Percentiles rank a stretch among this genome's conserved stretches.
These are phyloP conservation scores for Phoma sp. DNA, from an alignment of 2,329 filamentous ascomycete species.

Conservation along the genomic window DNA sequence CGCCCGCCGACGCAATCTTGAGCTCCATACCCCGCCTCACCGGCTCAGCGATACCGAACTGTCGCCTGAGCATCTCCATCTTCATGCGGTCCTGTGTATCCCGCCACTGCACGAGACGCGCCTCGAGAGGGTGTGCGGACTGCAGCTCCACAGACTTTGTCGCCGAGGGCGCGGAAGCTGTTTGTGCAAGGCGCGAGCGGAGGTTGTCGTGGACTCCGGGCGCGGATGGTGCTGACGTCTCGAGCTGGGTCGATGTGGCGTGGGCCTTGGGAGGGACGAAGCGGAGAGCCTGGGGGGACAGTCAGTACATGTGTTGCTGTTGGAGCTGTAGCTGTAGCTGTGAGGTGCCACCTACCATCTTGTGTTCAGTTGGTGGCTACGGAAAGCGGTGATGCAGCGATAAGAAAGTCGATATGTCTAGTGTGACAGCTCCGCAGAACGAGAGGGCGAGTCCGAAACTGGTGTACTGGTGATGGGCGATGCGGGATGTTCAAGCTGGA, in stretches of 20 bases:
- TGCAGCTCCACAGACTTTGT: slow-evolving; percentile 53
- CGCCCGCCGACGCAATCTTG: slow-evolving; percentile 79
- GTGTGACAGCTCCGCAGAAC: not conserved
- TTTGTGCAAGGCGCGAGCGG: slow-evolving; percentile 76
- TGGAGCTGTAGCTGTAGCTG: not conserved
- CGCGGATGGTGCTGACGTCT: slow-evolving; percentile 77
- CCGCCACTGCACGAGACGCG: slow-evolving; percentile 88
- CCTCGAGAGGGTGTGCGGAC: slow-evolving; percentile 86
- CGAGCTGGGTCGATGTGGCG: slow-evolving; percentile 60
- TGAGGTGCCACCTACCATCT: slow-evolving; percentile 21
- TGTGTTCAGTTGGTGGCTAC: slow-evolving; percentile 2
- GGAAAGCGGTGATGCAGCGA: not conserved
- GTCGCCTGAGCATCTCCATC: slow-evolving; percentile 84
- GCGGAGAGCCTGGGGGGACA: slow-evolving; percentile 71
- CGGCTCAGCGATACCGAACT: slow-evolving; percentile 92
- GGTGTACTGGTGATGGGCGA: not conserved
- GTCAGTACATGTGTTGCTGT: slow-evolving; percentile 1
- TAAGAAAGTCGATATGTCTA: not conserved
- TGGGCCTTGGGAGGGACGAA: slow-evolving; percentile 77
- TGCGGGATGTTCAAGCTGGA: slow-evolving; percentile 19
- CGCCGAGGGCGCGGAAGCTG: slow-evolving; percentile 34
- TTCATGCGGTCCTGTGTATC: slow-evolving; percentile 84
- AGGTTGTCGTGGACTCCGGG: slow-evolving; percentile 94
- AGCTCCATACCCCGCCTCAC: slow-evolving; percentile 94
- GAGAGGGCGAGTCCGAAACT: not conserved